phyloP scores from a whole-genome alignment of 352 stramenopile species.

The Globisporangium megalacanthum region DNA sequence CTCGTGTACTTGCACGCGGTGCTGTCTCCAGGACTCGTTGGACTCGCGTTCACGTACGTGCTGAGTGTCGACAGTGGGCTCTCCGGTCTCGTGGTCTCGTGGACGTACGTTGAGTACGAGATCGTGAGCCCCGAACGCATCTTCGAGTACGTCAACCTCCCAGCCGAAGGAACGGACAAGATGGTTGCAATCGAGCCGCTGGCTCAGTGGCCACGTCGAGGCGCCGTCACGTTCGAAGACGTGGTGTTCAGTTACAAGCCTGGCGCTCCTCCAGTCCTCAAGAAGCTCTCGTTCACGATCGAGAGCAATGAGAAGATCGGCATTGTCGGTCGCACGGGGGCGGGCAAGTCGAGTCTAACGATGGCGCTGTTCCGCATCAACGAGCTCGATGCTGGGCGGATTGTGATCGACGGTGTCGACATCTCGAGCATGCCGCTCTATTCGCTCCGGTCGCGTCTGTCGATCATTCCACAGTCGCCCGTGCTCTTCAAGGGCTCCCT shows the following conservation, averaged over 20 bases:
- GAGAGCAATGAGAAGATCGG: conserved; percentile 70
- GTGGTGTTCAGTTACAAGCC: conserved; percentile 14
- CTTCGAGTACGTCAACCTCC: not conserved
- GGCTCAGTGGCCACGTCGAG: not conserved
- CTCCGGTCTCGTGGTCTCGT: not conserved
- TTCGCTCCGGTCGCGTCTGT: conserved; percentile 39
- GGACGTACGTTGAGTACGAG: not conserved
- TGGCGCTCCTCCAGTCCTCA: conserved; percentile 17
- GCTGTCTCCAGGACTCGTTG: not conserved
- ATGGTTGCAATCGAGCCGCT: not conserved
- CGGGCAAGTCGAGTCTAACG: conserved; percentile 84
- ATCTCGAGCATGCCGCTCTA: conserved; percentile 14
- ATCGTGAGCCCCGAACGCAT: not conserved
- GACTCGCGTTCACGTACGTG: not conserved
- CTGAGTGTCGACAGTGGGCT: not conserved
- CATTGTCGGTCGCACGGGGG: conserved; percentile 87
- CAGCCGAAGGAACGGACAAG: not conserved
- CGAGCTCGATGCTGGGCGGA: conserved; percentile 69
- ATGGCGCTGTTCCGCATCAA: conserved; percentile 92
- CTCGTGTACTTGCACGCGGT: not conserved
- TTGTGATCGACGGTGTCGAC: conserved; percentile 65
- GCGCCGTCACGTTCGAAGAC: not conserved
- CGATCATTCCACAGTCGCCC: conserved; percentile 49
- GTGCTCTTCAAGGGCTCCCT: conserved; percentile 87
- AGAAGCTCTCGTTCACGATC: conserved; percentile 39